A percentile compares a stretch with the other conserved stretches of the same genome.
Conservation (phyloP, 306 rosid species). For the Hippophae rhamnoides region DNA sequence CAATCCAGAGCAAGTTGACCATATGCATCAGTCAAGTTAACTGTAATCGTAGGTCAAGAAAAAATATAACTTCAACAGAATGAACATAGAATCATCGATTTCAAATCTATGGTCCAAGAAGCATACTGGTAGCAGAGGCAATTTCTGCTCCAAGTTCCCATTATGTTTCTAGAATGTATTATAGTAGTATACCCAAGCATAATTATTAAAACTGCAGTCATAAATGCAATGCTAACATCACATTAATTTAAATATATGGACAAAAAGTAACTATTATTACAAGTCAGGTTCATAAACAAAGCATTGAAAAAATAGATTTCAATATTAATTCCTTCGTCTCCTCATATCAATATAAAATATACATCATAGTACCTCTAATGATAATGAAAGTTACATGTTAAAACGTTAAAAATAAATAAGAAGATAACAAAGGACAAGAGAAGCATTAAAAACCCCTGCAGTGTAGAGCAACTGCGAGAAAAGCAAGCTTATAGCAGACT, state of each 20-base stretch:
- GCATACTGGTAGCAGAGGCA: neutral
- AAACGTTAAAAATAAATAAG: neutral
- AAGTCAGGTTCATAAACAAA: neutral
- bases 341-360: conserved; percentile 13
- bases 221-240: neutral
- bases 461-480: conserved; percentile 14
- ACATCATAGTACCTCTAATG: conserved; percentile 22
- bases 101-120: neutral
- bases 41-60: too few relatives aligned
- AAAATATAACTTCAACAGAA: too few relatives aligned
- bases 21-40: too few relatives aligned
- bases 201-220: too few relatives aligned
- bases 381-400: conserved; percentile 13
- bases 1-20: too few relatives aligned
- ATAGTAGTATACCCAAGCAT: too few relatives aligned
- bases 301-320: conserved; percentile 7
- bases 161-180: too few relatives aligned
- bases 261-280: neutral
- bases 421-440: neutral
- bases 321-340: conserved; percentile 13
- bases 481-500: conserved; percentile 12
- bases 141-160: too few relatives aligned
- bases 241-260: neutral
- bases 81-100: neutral
- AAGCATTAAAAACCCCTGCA: conserved; percentile 17